Evolutionary conservation across 2,329 filamentous ascomycete genomes (phyloP), one percentile per base, ranked within the genome.

Genomic region (Tolypocladium cylindrosporum): DNA sequence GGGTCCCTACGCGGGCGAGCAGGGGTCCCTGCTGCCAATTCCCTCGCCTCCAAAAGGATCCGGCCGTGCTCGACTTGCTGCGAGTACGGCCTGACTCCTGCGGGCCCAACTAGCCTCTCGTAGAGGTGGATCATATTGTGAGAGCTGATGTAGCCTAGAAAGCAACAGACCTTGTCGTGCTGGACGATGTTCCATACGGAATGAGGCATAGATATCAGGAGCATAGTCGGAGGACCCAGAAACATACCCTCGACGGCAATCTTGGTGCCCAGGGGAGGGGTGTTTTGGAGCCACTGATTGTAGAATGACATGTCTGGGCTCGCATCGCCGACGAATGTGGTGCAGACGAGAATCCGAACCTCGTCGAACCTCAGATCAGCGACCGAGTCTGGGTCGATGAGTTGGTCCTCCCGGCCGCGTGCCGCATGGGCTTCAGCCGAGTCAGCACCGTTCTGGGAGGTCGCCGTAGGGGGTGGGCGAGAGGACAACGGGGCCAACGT

Each of bases 221-320:
- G 71, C 74, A 87, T 85, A 0, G 85, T 87, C 1, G 84, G 84
- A 0, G 84, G 84, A 0, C 84, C 85, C 21, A 87, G 72, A 61
- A 87, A 87, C 82, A 87, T 87, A 62, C 83, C 84, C 66, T 87
- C 84, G 5, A 87, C 83, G 8, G 79, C 77, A 58, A 87, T 82
- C 63, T 81, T 83, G 19, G 80, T 76, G 1, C 80, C 80, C 3
- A 82, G 75, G 0, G 79, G 71, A 1, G 84, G 82, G 1, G 79
- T 78, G 62, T 82, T 80, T 52, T 83, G 79, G n/a, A 87, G 74
- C 84, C 84, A 87, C 61, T 85, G 80, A 59, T 85, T 81, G 67
- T 86, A 87, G 58, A 79, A 85, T 3, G 81, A 79, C 83, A 87
- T 86, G 61, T 87, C 83, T 14, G 82, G 77, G 62, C 81, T 86